Evolutionary conservation across 2,329 filamentous ascomycete species (phyloP), one percentile per base, ranked within the genome.

Genomic region (Xylaria sp.): DNA sequence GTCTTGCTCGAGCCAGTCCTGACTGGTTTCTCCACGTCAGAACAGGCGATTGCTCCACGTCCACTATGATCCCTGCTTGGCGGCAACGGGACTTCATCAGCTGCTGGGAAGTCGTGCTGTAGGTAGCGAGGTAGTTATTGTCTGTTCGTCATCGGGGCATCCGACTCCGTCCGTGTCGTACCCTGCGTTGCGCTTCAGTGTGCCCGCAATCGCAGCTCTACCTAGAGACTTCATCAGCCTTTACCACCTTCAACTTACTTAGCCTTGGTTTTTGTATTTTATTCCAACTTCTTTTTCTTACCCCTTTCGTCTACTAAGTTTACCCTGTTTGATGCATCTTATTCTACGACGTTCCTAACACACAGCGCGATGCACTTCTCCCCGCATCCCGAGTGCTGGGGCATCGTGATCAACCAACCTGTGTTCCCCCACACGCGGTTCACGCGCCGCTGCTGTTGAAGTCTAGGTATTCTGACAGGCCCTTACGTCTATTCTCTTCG

Each of bases 311-410:
- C 55, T 63, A 32, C 20, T 23, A 12, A 32, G n/a, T 23, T 34
- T 36, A 15, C 34, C 18, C 43, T 53, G 30, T 34, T 45, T 7
- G 61, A 34, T 56, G 36, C 18, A 52, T 15, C 48, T 30, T 30
- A 25, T 50, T 56, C 32, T 45, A 20, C 59, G 61, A 28, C 18
- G 30, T 68, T 70, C 60, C 64, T 70, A 60, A 70, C 72, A 68
- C 69, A 60, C 15, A 71, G 70, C 75, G 75, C 76, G 71, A 77
- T 77, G 76, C 75, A 50, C 75, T 71, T 74, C 74, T 75, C 75
- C 76, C 75, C 74, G 75, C 76, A 74, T 75, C 72, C 74, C 72
- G 63, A 69, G 61, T 68, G 58, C 67, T 71, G 75, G 75, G 75
- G 74, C 73, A 75, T 73, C 71, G 72, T 74, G 73, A 76, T 74